Conservation (phyloP, 2,329 filamentous ascomycete genomes). For the Microascus cirrosus region DNA sequence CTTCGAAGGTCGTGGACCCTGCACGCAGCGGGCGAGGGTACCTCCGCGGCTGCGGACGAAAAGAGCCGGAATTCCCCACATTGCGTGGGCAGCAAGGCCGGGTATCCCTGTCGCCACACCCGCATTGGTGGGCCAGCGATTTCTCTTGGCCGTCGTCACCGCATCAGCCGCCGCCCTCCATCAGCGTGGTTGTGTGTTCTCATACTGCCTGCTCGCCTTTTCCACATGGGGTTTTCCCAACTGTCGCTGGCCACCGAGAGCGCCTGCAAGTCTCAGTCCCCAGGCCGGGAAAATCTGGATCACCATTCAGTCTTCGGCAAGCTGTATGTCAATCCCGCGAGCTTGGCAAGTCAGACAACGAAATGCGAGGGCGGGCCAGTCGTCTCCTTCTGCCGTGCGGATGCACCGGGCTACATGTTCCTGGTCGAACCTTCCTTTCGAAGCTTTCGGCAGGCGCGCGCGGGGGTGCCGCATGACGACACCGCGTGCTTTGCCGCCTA, state of each 20-base stretch:
- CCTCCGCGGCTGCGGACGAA: background rate
- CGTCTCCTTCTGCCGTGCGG: background rate
- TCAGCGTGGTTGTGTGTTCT: background rate
- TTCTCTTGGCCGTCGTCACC: background rate
- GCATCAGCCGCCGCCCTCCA: background rate
- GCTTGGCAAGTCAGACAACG: too few species aligned
- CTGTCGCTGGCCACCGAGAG: too few species aligned
- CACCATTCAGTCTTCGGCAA: too few species aligned
- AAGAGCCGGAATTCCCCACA: background rate
- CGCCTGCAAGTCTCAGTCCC: too few species aligned
- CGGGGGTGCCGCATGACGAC: background rate
- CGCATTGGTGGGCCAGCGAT: background rate
- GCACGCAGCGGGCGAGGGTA: background rate
- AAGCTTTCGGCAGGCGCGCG: background rate
- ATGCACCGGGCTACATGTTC: background rate
- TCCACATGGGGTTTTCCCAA: too few species aligned
- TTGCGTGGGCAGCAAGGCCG: background rate
- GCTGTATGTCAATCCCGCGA: too few species aligned
- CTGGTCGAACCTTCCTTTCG: background rate
- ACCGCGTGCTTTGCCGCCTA: background rate
- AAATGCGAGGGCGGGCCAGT: background rate
- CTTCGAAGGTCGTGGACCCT: background rate
- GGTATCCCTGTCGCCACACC: background rate
- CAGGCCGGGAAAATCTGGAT: too few species aligned
- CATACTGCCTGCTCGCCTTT: background rate